Percentiles rank a stretch among this genome's conserved stretches.
These are phyloP conservation scores for Penicillium sp. DNA, from an alignment of 2,329 filamentous ascomycete species.

Conservation along the genomic window DNA sequence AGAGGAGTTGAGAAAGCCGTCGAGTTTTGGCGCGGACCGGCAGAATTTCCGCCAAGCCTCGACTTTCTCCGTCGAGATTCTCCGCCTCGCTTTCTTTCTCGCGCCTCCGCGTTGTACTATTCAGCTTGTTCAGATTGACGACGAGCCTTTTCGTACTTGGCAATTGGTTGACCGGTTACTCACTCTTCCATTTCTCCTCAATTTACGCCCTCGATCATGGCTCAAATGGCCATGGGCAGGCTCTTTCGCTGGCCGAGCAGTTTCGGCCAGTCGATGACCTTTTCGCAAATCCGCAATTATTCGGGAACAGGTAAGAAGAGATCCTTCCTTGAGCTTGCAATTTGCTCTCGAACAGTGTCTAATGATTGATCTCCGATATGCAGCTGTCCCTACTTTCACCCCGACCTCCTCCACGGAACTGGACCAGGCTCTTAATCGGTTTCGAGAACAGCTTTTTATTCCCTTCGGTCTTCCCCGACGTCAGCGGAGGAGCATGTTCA, in stretches of 20 bases:
- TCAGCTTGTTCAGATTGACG: background rate
- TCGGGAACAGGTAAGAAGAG: conserved; percentile 36
- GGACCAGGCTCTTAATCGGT: conserved; percentile 44
- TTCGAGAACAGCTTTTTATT: conserved; percentile 51
- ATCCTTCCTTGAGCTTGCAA: background rate
- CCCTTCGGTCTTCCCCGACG: conserved; percentile 42
- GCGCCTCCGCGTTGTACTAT: conserved; percentile 2
- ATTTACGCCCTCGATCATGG: conserved; percentile 42
- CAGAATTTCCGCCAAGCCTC: conserved; percentile 45
- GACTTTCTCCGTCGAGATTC: conserved; percentile 25
- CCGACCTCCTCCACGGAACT: conserved; percentile 46
- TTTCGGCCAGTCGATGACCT: conserved; percentile 36
- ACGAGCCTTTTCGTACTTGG: background rate
- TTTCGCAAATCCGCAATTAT: conserved; percentile 37
- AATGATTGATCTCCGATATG: background rate
- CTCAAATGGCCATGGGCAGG: conserved; percentile 42
- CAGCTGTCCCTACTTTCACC: conserved; percentile 45
- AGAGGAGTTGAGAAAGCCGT: conserved; percentile 23
- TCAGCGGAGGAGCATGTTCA: conserved; percentile 47
- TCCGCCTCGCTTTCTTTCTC: conserved; percentile 23
- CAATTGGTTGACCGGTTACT: background rate
- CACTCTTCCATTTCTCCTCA: background rate
- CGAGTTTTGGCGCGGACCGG: conserved; percentile 37
- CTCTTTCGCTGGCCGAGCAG: conserved; percentile 42
- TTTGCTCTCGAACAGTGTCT: conserved; percentile 8